Evolutionary conservation across 139 green algal genomes (phyloP).

Genomic region (Ettlia oleoabundans): DNA sequence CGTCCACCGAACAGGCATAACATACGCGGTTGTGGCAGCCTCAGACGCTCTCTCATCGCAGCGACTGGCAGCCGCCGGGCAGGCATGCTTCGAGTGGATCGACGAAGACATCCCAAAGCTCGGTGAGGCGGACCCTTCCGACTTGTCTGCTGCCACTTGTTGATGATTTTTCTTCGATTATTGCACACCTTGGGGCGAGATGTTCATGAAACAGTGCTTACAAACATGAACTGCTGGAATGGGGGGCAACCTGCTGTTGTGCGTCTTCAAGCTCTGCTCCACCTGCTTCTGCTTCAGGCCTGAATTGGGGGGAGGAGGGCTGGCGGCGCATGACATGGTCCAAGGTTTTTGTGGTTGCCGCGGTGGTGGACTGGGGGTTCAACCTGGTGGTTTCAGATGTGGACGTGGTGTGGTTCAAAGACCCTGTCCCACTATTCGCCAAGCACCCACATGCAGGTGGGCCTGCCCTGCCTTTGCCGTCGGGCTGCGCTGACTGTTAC

Average conservation of each 20-base stretch:
- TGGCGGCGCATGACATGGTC: background rate
- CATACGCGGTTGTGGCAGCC: conserved; percentile 2
- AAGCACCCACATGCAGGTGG: conserved; percentile 9
- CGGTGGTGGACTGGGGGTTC: conserved; percentile 11
- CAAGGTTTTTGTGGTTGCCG: background rate
- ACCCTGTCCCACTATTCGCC: background rate
- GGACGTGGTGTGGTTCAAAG: conserved; percentile 6
- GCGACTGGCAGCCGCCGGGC: background rate
- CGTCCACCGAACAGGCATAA: background rate
- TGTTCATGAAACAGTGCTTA: too few species aligned
- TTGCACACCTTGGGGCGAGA: too few species aligned
- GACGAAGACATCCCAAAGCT: background rate
- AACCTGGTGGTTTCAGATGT: background rate
- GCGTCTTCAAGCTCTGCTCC: too few species aligned
- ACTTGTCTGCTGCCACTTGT: too few species aligned
- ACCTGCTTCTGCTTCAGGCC: background rate
- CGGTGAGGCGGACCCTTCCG: too few species aligned
- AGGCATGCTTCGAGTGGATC: conserved; percentile 21
- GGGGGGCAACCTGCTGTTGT: too few species aligned
- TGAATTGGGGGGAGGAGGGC: background rate
- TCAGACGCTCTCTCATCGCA: background rate
- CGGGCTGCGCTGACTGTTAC: too few species aligned
- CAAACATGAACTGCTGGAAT: too few species aligned
- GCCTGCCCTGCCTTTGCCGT: too few species aligned
- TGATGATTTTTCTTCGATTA: too few species aligned